Base-by-base conservation (phyloP, 2,329 filamentous ascomycete species). In the Fusarium xyrophilum region DNA sequence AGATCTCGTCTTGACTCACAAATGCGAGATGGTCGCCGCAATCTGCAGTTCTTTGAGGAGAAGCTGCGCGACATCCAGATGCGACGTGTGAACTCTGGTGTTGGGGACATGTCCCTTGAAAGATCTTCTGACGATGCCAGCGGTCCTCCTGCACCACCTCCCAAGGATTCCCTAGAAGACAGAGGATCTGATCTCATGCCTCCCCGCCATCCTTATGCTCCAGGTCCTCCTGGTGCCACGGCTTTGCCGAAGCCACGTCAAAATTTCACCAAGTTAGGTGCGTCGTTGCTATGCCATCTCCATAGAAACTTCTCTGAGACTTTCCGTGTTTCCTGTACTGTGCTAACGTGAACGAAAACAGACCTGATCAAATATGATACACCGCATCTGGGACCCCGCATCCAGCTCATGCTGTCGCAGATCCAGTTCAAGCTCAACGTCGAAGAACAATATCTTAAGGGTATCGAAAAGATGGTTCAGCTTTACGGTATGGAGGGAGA, bases 331-430 rank as follows among this genome's bases (percentile, higher is more conserved):
- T 25, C 33, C 56, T 33, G 59, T 47, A 27, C 32, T 38, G 33
- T 56, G 64, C 65, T 60, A 57, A 60, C 40, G 27, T n/a, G 27
- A 46, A 21, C 25, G 43, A 35, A 50, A 25, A 5, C 64, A 97
- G 96, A 99, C 81, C 84, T 99, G 68, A 97, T 99, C 83, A 98
- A 98, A 88, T 97, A 96, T 81, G 96, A 99, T 78, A 97, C 94
- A 33, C 92, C 92, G 21, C 93, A 97, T 78, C 89, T 99, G 67
- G 96, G 96, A 35, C 95, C 96, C 64, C 93, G 96, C 72, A 99
- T 99, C 76, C 96, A 99, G 82, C 91, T 98, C 76, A 99, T 99
- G 96, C 84, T 99, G 76, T 97, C 96, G 48, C 96, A 99, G 80
- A 90, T 99, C 68, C 93, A 98, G 80, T 99, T 99, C 84, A 99